Evolutionary conservation across 768 basidiomycete species (phyloP).

Genomic region (Leucocoprinus sp.): DNA sequence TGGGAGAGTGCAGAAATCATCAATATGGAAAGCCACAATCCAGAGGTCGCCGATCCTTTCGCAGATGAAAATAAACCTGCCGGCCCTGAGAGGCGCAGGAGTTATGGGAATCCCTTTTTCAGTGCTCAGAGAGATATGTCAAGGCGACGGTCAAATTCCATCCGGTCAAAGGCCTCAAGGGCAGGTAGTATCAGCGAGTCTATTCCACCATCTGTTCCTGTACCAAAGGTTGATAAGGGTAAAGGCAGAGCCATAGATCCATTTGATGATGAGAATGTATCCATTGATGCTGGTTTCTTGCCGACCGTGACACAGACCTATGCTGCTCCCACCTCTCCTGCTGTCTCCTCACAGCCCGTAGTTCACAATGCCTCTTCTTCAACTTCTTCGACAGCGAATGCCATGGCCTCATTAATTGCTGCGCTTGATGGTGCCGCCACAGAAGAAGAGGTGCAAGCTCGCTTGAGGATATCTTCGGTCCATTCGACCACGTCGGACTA

Average conservation of each 20-base stretch:
- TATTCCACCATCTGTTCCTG: constrained; percentile 2
- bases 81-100: constrained; percentile 24
- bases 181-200: not conserved
- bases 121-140: constrained; percentile 21
- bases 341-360: constrained; percentile 22
- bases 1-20: constrained; percentile 70
- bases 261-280: constrained; percentile 31
- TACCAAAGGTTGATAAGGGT: constrained; percentile 11
- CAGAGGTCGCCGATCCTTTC: constrained; percentile 28
- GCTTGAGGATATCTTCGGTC: constrained; percentile 47
- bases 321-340: constrained; percentile 6
- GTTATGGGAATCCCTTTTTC: constrained; percentile 36
- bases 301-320: not conserved
- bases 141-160: constrained; percentile 30
- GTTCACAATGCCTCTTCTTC: constrained; percentile 26
- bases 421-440: constrained; percentile 41
- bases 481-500: constrained; percentile 25
- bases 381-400: constrained; percentile 33
- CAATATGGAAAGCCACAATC: constrained; percentile 28
- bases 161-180: constrained; percentile 14
- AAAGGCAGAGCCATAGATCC: constrained; percentile 22
- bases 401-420: constrained; percentile 58
- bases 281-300: not conserved
- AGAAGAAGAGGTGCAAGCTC: constrained; percentile 36
- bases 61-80: constrained; percentile 17